phyloP scores from a whole-genome alignment of 768 basidiomycete species.

The Amanita phalloides region DNA sequence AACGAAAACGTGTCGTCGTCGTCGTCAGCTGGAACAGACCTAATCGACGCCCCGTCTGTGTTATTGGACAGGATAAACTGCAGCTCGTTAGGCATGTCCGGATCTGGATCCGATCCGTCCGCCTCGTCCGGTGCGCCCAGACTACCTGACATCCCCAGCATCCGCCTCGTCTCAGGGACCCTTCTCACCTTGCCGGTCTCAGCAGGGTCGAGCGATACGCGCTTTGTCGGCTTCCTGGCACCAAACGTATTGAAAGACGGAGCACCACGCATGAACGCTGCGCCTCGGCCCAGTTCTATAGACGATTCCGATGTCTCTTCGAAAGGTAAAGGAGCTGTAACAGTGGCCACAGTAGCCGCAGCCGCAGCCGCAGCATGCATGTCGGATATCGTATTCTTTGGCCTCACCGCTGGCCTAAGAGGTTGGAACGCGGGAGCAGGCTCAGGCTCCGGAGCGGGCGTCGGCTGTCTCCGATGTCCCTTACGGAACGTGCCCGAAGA shows the following conservation, averaged over 20 bases:
- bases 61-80: slow-evolving; percentile 43
- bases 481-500: slow-evolving; percentile 18
- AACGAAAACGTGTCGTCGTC: slow-evolving; percentile 26
- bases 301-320: slow-evolving; percentile 13
- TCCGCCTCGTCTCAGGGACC: slow-evolving; percentile 34
- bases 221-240: slow-evolving; percentile 11
- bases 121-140: slow-evolving; percentile 45
- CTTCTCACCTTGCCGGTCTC: background rate
- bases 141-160: slow-evolving; percentile 33
- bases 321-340: background rate
- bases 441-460: slow-evolving; percentile 48
- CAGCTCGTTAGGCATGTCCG: slow-evolving; percentile 75
- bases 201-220: background rate
- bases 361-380: background rate
- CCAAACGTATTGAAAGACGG: slow-evolving; percentile 27
- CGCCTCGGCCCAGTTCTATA: slow-evolving; percentile 14
- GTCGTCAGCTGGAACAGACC: background rate
- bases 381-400: slow-evolving; percentile 11
- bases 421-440: slow-evolving; percentile 50
- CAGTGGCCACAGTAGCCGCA: background rate
- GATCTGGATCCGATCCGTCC: slow-evolving; percentile 55
- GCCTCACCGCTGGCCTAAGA: slow-evolving; percentile 33
- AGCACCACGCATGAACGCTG: slow-evolving; percentile 21
- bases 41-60: slow-evolving; percentile 21
- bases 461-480: slow-evolving; percentile 43